Conservation (phyloP, 176 grass and related monocot species). For the Oryza glumipatula region DNA sequence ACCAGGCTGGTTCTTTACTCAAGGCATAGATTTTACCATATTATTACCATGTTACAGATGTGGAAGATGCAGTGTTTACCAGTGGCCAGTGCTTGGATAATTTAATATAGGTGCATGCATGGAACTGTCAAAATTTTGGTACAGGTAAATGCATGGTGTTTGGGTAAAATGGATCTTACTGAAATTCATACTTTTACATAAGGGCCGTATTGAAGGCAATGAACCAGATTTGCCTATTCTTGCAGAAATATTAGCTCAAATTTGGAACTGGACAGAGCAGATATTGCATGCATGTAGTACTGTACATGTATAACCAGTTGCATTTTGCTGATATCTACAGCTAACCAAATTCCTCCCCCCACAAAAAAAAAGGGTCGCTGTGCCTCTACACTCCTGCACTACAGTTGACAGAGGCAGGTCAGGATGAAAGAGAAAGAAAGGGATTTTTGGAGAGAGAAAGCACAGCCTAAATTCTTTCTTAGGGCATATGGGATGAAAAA, state of each 20-base stretch:
- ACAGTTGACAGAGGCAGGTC: conserved; percentile 3
- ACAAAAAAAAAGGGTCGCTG: not conserved
- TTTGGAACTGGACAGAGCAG: not conserved
- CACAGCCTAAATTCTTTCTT: conserved; percentile 30
- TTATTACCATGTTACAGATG: no score
- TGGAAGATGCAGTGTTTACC: no score
- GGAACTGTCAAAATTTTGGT: no score
- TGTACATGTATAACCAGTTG: not conserved
- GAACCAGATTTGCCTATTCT: not conserved
- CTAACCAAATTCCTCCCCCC: not conserved
- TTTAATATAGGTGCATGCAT: no score
- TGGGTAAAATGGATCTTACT: not conserved
- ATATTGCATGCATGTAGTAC: not conserved
- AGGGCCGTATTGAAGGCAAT: not conserved
- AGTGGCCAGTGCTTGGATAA: no score
- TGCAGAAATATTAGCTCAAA: not conserved
- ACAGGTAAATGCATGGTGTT: no score
- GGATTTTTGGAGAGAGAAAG: conserved; percentile 23
- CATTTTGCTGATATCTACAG: not conserved
- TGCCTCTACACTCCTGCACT: not conserved
- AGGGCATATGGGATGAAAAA: conserved; percentile 37
- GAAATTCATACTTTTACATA: not conserved
- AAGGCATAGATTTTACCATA: not conserved
- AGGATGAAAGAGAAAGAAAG: conserved; percentile 35
- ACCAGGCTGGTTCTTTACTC: not conserved